Conservation (phyloP, 2,329 filamentous ascomycete species). For the Didymella glomerata region DNA sequence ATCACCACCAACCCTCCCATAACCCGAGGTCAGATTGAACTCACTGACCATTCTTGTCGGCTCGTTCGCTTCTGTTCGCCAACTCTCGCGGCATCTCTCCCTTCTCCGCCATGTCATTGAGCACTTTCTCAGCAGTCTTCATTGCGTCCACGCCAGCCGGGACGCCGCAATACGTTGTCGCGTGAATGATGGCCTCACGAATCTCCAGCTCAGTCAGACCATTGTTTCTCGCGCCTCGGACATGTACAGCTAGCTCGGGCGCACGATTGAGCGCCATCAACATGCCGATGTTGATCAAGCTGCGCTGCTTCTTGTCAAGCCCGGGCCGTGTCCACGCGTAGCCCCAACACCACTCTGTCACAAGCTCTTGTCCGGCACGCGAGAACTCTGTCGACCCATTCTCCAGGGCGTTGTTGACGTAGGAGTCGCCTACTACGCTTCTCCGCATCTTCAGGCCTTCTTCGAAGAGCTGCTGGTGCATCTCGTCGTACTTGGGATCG, state of each 20-base stretch:
- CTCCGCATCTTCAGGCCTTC: conserved; percentile 68
- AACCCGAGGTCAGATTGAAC: no score
- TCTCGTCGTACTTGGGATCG: conserved; percentile 52
- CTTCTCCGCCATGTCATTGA: conserved; percentile 62
- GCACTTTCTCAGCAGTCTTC: conserved; percentile 60
- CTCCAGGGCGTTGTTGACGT: conserved; percentile 66
- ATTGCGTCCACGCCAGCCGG: conserved; percentile 65
- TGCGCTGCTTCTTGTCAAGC: conserved; percentile 67
- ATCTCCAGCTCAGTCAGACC: conserved; percentile 69
- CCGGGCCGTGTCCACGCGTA: conserved; percentile 70
- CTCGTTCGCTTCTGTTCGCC: conserved; percentile 42
- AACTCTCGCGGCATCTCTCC: conserved; percentile 51
- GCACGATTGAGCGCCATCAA: conserved; percentile 68
- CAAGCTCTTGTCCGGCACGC: conserved; percentile 67
- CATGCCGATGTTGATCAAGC: conserved; percentile 71
- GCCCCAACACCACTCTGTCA: conserved; percentile 72
- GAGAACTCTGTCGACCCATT: conserved; percentile 67
- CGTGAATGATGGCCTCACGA: conserved; percentile 64
- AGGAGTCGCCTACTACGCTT: conserved; percentile 67
- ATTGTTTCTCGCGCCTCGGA: conserved; percentile 70
- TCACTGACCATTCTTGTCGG: conserved; percentile 25
- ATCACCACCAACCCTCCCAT: background rate
- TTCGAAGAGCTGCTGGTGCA: conserved; percentile 66
- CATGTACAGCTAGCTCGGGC: conserved; percentile 68
- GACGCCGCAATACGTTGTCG: conserved; percentile 62